Evolutionary conservation across 2,329 filamentous ascomycete species (phyloP), one percentile per base, ranked within the genome.

Genomic region (Fusarium hainanense): DNA sequence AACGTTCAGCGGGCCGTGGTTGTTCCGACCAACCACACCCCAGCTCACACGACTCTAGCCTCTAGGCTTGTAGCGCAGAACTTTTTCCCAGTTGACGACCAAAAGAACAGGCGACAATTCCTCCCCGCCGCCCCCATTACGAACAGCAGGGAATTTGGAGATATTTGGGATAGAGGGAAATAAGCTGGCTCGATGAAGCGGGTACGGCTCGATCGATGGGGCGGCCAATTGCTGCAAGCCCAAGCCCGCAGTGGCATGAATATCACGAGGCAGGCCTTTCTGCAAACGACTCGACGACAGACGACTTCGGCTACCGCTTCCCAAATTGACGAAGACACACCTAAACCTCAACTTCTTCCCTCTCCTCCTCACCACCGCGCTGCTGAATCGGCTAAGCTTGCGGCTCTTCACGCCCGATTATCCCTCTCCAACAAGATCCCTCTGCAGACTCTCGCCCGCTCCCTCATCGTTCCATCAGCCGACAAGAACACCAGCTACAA

Each of bases 391-490:
- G 90, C 94, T 68, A 98, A 98, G 84, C 91, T 99, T 74, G 90
- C 94, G 69, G 94, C 96, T 70, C 89, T 99, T 47, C 94, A 98
- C 80, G 93, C 94, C 74, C 92, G 96, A 80, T 88, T 99, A 66
- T 89, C 89, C 42, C 89, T 99, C 59, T 91, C 94, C 25, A 86
- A 88, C 68, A 92, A 92, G 81, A 87, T 98, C 68, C 95, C 96
- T 37, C 82, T 97, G 64, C 87, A 96, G 83, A 95, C 93, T 7
- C 88, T 99, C 71, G 94, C 93, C 66, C 89, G 95, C 66, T 89
- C 93, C 56, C 89, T 99, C 67, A 88, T 98, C 75, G 92, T 97
- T 79, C 84, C 90, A 32, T 94, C 94, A 21, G 95, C 95, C 65
- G 95, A 98, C 79, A 79, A 87, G 14, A 89, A 93, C 79, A 84